phyloP scores from a whole-genome alignment of 2,329 filamentous ascomycete species.

The Exophiala alcalophila region DNA sequence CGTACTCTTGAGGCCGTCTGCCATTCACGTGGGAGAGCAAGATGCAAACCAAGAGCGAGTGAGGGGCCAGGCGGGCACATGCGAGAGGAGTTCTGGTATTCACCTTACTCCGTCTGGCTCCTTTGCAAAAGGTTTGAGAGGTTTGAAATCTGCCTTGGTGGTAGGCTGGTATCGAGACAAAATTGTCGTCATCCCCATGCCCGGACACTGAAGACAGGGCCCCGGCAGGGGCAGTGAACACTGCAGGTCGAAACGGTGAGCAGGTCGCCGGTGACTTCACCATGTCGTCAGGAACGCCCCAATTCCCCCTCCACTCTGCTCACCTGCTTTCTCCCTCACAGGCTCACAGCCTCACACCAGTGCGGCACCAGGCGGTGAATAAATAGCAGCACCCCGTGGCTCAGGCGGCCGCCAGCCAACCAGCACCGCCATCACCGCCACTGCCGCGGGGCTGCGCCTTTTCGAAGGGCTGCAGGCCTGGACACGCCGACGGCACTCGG shows the following conservation, averaged over 20 bases:
- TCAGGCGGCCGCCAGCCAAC: constrained; percentile 14
- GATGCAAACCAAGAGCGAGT: no score
- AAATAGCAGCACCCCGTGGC: constrained; percentile 19
- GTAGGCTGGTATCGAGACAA: no score
- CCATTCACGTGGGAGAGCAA: no score
- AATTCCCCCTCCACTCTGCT: constrained; percentile 10
- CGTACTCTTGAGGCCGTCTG: no score
- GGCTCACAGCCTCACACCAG: constrained; percentile 5
- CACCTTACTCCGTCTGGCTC: no score
- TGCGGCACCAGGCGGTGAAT: constrained; percentile 15
- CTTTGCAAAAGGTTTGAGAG: no score
- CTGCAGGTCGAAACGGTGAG: not conserved
- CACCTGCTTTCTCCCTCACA: constrained; percentile 1
- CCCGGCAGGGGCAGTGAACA: no score
- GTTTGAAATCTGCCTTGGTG: no score
- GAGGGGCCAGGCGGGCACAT: no score
- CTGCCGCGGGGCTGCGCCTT: constrained; percentile 14
- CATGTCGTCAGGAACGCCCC: constrained; percentile 11
- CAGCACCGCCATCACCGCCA: not conserved
- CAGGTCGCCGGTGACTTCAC: constrained; percentile 7
- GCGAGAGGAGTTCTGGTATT: no score
- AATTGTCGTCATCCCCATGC: no score
- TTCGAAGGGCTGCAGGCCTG: constrained; percentile 3
- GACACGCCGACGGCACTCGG: constrained; percentile 10
- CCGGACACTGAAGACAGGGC: no score